Percentiles rank a stretch among this genome's conserved stretches.
These are phyloP conservation scores for Colletotrichum aenigma DNA, from an alignment of 2,329 filamentous ascomycete species.

Conservation along the genomic window DNA sequence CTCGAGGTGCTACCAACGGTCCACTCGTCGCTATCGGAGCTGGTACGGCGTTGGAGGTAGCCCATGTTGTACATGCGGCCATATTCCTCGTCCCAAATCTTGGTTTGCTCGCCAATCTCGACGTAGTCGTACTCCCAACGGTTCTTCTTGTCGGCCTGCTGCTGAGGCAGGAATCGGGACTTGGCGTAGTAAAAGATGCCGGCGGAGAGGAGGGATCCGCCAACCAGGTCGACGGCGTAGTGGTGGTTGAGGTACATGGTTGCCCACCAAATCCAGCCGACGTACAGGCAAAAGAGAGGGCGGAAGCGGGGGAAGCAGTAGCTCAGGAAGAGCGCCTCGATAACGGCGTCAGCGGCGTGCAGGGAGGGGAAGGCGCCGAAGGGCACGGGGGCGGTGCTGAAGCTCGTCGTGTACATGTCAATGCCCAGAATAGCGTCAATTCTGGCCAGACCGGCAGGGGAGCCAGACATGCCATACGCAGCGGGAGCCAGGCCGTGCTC, in stretches of 20 bases:
- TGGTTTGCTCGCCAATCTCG: slow-evolving; percentile 72
- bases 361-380: slow-evolving; percentile 96
- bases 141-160: slow-evolving; percentile 83
- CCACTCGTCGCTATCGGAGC: slow-evolving; percentile 81
- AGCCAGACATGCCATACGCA: slow-evolving; percentile 89
- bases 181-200: slow-evolving; percentile 83
- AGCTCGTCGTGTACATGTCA: slow-evolving; percentile 91
- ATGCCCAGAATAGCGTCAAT: slow-evolving; percentile 90
- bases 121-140: slow-evolving; percentile 97
- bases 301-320: slow-evolving; percentile 87
- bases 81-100: slow-evolving; percentile 49
- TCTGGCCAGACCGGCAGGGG: slow-evolving; percentile 85
- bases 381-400: slow-evolving; percentile 87
- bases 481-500: slow-evolving; percentile 88
- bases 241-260: slow-evolving; percentile 99
- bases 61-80: slow-evolving; percentile 52
- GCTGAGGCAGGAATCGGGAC: slow-evolving; percentile 78
- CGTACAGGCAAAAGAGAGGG: slow-evolving; percentile 81
- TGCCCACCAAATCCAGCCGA: slow-evolving; percentile 96
- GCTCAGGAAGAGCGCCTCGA: slow-evolving; percentile 92
- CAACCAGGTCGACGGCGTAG: slow-evolving; percentile 92
- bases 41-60: slow-evolving; percentile 45
- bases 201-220: slow-evolving; percentile 78
- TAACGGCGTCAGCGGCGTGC: slow-evolving; percentile 86
- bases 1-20: slow-evolving; percentile 84